Conservation (phyloP, 495 filamentous ascomycete species). For the Corynascus novoguineensis region DNA sequence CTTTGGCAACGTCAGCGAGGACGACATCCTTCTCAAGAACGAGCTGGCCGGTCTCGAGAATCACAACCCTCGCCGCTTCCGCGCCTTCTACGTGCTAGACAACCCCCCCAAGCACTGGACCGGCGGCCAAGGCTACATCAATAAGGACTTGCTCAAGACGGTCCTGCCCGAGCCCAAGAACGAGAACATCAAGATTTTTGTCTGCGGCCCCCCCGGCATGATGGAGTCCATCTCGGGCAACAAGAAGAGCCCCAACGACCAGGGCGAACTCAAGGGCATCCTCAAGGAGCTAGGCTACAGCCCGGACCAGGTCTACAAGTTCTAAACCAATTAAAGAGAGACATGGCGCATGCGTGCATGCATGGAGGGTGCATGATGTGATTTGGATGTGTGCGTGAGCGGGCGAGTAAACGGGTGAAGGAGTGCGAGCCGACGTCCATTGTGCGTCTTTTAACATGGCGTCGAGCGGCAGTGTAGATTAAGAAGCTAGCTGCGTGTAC, state of each 20-base stretch:
- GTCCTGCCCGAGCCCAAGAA: slow-evolving; percentile 83
- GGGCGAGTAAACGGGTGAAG: no score
- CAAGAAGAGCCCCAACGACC: slow-evolving; percentile 85
- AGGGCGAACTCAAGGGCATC: slow-evolving; percentile 80
- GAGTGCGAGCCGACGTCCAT: not conserved
- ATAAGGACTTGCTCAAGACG: slow-evolving; percentile 85
- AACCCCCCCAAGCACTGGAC: slow-evolving; percentile 77
- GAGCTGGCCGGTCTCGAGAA: slow-evolving; percentile 82
- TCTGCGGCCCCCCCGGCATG: slow-evolving; percentile 83
- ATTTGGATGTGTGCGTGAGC: no score
- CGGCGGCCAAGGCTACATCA: slow-evolving; percentile 70
- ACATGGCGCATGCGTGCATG: no score
- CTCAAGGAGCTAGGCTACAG: slow-evolving; percentile 88
- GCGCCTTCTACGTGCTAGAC: slow-evolving; percentile 83
- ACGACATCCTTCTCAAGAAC: slow-evolving; percentile 82
- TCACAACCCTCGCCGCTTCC: slow-evolving; percentile 87
- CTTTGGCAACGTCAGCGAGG: slow-evolving; percentile 79
- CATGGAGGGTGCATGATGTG: no score
- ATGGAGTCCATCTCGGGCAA: slow-evolving; percentile 86
- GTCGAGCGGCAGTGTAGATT: not conserved
- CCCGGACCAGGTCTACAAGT: slow-evolving; percentile 97
- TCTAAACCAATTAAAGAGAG: slow-evolving; percentile 50
- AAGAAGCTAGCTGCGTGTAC: not conserved
- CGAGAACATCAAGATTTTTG: slow-evolving; percentile 88
- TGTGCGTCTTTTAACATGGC: not conserved